Evolutionary conservation across 2,329 filamentous ascomycete species (phyloP), one percentile per base, ranked within the genome.

Genomic region (Pseudogymnoascus sp.): DNA sequence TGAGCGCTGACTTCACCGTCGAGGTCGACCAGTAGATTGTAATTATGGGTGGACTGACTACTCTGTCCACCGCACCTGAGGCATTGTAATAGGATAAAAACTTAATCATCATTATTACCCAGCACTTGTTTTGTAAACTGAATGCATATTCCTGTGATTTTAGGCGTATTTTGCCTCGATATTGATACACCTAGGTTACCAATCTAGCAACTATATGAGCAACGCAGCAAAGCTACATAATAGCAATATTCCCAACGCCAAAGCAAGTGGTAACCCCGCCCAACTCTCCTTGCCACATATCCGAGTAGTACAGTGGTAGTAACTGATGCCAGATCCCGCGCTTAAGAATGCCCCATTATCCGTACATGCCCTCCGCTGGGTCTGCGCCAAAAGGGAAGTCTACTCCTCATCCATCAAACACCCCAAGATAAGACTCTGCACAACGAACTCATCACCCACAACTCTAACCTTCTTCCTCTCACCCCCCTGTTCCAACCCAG

Each of bases 401-500:
- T 42, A 61, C 0, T 61, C 59, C 14, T 61, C 59, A 42, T 61
- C 59, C 59, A 40, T 42, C 36, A 61, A 40, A 61, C 59, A 61
- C 0, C 93, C 93, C 61, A 96, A 74, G 67, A 99, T 97, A 65
- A 97, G 78, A 74, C 92, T 97, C 79, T 99, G 93, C 63, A 96
- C 87, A 21, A 97, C 86, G 72, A 93, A 86, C 75, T 97, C 93
- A 73, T 96, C 88, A 63, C 87, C 88, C 62, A 96, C 83, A 51
- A 95, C 82, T 66, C 82, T 83, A 39, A 92, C 79, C 65, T 76
- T 82, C 69, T 81, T 79, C 11, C 80, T 77, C 47, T 76, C 71
- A 14, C 77, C 72, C 29, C 73, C 69, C 18, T 75, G 66, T 39
- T 71, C 73, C 1, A 6, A 4, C 3, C 29, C 16, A 18, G n/a